Evolutionary conservation across 2,329 filamentous ascomycete species (phyloP).

Genomic region (Penicillium oxalicum): DNA sequence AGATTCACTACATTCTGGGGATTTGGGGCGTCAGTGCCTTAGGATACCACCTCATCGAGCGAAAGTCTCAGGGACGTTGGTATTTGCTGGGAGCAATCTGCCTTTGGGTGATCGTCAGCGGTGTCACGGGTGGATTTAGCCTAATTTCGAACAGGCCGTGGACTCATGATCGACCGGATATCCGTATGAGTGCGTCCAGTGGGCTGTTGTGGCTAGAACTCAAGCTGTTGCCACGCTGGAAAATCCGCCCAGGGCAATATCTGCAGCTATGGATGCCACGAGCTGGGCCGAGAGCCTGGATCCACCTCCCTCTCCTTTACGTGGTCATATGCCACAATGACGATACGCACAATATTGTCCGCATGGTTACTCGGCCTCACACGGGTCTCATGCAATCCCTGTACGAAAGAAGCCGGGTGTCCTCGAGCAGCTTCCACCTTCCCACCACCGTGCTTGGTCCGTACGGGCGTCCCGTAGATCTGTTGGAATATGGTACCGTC

Average conservation of each 20-base stretch:
- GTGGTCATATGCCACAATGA: neutral
- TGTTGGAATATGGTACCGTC: constrained; percentile 2
- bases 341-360: neutral
- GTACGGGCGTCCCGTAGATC: neutral
- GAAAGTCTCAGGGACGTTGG: neutral
- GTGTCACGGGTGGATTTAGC: neutral
- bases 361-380: neutral
- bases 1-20: neutral
- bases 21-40: neutral
- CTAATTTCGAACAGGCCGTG: neutral
- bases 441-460: constrained; percentile 1
- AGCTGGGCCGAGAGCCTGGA: neutral
- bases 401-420: neutral
- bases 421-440: neutral
- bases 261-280: neutral
- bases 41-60: neutral
- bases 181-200: neutral
- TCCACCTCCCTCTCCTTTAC: neutral
- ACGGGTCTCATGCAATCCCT: neutral
- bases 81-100: neutral
- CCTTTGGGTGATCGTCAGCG: neutral
- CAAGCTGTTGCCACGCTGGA: neutral
- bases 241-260: neutral
- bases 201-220: neutral
- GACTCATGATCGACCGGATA: neutral